Evolutionary conservation across 139 green algal species (phyloP).

Genomic region (Pseudopediastrum boryanum): DNA sequence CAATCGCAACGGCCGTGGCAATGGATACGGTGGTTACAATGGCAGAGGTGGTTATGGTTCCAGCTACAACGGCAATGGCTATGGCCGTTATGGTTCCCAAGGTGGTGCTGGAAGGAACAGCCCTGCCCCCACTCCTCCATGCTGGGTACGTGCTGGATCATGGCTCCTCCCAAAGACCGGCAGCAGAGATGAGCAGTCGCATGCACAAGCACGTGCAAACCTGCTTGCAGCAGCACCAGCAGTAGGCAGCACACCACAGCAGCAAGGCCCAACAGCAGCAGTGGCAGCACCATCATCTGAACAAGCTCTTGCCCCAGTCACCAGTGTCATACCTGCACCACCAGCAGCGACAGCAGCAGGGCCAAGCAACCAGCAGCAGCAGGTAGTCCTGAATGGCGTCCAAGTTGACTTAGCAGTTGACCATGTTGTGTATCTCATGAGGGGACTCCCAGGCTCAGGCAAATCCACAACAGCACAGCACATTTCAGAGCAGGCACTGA

Average conservation of each 20-base stretch:
- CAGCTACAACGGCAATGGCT: not conserved
- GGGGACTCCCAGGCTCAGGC: constrained; percentile 23
- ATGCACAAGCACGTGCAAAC: too few species aligned
- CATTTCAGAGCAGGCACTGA: constrained; percentile 11
- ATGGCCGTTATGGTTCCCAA: too few species aligned
- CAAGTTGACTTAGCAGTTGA: not conserved
- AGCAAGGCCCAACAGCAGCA: constrained; percentile 7
- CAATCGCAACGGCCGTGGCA: not conserved
- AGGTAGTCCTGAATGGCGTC: not conserved
- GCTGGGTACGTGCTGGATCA: too few species aligned
- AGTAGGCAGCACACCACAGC: constrained; percentile 1
- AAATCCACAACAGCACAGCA: constrained; percentile 26
- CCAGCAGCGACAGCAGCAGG: not conserved
- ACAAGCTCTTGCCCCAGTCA: not conserved
- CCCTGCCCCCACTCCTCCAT: too few species aligned
- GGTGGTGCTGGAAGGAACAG: too few species aligned
- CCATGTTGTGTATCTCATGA: constrained; percentile 25
- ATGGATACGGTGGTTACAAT: not conserved
- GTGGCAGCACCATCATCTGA: not conserved
- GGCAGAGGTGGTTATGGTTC: not conserved
- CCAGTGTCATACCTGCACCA: not conserved
- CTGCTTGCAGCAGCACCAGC: constrained; percentile 1
- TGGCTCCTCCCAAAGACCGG: too few species aligned
- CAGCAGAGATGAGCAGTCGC: too few species aligned
- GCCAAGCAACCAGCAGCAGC: constrained; percentile 9